Percentiles rank a stretch among this genome's conserved stretches.
Evolutionary conservation across 1,139 yeast species (phyloP).

Genomic region (Candida sojae): DNA sequence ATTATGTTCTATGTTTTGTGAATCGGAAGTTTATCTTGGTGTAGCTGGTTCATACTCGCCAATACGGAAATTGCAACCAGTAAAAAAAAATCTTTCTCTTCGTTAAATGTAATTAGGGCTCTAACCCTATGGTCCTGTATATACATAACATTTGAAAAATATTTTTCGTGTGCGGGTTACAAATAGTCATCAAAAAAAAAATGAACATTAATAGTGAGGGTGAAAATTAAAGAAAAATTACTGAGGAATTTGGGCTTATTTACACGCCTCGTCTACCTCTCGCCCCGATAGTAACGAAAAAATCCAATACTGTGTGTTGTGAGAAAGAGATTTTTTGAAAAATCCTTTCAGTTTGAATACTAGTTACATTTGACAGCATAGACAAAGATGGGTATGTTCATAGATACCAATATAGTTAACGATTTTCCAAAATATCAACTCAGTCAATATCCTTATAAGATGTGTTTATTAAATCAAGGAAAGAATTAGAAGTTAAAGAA

Average conservation of each 20-base stretch:
- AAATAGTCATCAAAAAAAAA: neutral
- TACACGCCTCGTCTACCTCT: constrained; percentile 1
- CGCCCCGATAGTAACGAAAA: constrained; percentile 3
- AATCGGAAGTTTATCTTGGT: neutral
- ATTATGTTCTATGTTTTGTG: neutral
- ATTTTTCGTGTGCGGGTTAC: neutral
- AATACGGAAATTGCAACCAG: constrained; percentile 1
- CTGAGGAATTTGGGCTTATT: neutral
- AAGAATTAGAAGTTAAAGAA: too few species aligned
- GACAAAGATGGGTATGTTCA: constrained; percentile 11
- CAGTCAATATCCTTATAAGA: too few species aligned
- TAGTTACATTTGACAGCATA: constrained; percentile 6
- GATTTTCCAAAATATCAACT: neutral
- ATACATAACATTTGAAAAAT: neutral
- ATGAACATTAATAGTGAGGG: neutral
- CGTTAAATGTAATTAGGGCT: constrained; percentile 2
- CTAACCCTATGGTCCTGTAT: constrained; percentile 5
- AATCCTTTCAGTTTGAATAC: constrained; percentile 2
- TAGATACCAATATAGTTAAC: neutral
- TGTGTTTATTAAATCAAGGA: neutral
- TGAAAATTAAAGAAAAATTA: neutral
- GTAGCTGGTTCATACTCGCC: neutral
- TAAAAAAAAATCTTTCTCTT: neutral
- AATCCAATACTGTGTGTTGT: neutral
- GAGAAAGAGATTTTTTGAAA: constrained; percentile 6